phyloP scores from a whole-genome alignment of 2,329 filamentous ascomycete species.

The Colletotrichum sp. region DNA sequence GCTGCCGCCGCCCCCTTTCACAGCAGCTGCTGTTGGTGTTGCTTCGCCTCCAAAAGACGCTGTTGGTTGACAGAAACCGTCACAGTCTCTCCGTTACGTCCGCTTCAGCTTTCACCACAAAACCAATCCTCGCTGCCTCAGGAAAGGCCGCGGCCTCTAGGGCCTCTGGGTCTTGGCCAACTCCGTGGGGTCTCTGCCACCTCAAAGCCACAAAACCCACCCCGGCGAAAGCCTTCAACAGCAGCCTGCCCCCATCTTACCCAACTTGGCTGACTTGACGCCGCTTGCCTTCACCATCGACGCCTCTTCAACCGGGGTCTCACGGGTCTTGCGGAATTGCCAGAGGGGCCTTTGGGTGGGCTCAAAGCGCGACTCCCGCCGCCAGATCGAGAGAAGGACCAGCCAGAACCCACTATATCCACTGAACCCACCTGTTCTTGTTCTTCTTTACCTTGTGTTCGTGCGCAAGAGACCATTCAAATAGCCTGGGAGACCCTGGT shows the following conservation, averaged over 20 bases:
- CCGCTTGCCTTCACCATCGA: slow-evolving; percentile 7
- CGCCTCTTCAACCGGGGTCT: slow-evolving; percentile 9
- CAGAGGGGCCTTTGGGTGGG: slow-evolving; percentile 4
- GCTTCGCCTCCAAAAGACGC: not conserved
- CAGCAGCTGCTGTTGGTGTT: not conserved
- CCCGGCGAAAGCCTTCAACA: not conserved
- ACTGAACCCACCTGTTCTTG: slow-evolving; percentile 8
- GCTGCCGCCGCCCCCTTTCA: not conserved
- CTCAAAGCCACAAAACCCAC: slow-evolving; percentile 7
- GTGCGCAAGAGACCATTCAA: slow-evolving; percentile 4
- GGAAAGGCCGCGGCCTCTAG: not conserved
- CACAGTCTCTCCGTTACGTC: not conserved
- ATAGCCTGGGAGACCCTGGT: slow-evolving; percentile 14
- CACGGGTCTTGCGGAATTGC: slow-evolving; percentile 13
- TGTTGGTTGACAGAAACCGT: not conserved
- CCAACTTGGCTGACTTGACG: not conserved
- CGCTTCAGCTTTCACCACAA: not conserved
- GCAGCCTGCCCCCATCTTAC: not conserved
- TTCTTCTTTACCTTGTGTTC: slow-evolving; percentile 6
- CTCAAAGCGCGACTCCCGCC: slow-evolving; percentile 7
- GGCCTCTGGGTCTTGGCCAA: not conserved
- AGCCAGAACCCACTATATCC: not conserved
- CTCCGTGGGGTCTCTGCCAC: not conserved
- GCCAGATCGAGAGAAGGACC: slow-evolving; percentile 11
- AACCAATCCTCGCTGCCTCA: not conserved